Base-by-base conservation (phyloP, 202 grass and related monocot species). In the Schoenoplectus triqueter region DNA sequence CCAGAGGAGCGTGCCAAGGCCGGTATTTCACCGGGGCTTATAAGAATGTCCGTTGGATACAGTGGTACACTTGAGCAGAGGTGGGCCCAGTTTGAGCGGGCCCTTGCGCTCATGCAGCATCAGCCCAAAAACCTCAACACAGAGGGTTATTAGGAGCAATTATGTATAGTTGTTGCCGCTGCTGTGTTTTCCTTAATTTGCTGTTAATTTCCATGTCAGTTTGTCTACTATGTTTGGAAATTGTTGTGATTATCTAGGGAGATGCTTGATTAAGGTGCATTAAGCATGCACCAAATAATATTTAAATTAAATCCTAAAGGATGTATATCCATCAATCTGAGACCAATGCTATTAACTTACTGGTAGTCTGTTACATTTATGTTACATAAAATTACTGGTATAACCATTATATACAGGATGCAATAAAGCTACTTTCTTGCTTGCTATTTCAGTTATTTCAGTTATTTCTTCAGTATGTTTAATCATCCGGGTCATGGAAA, bases 11-110 rank as follows among this genome's bases (percentile, higher is more conserved):
- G 87, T 22, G 90, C 89, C 0, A 61, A 73, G 9, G 93, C 87
- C 0, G 95, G 95, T 10, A 98, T 98, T 77, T 95, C 93, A 0
- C 92, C 95, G 0, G 95, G 95, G 0, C 95, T 98, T 84, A 74
- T 98, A 5, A 88, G 95, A 63, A 94, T 95, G 93, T 94, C 95
- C 7, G 93, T 98, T 1, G 95, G 95, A 0, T 95, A 98, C 79
- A 98, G 89, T 10, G 95, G 95, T 68, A 93, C 93, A 2, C 81
- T 98, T 19, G 95, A 98, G 86, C 95, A 98, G 91, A 83, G 93
- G 1, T 98, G 92, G 95, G 81, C 80, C 73, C 95, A 98, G 92
- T 89, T 98, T 46, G 91, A 98, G 84, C 75, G 91, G 72, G 95
- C 95, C 0, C 87, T 98, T 69, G 78, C 85, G 2, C 86, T 98